Evolutionary conservation across 1,139 yeast species (phyloP).

Genomic region (Kodamaea suecica): DNA sequence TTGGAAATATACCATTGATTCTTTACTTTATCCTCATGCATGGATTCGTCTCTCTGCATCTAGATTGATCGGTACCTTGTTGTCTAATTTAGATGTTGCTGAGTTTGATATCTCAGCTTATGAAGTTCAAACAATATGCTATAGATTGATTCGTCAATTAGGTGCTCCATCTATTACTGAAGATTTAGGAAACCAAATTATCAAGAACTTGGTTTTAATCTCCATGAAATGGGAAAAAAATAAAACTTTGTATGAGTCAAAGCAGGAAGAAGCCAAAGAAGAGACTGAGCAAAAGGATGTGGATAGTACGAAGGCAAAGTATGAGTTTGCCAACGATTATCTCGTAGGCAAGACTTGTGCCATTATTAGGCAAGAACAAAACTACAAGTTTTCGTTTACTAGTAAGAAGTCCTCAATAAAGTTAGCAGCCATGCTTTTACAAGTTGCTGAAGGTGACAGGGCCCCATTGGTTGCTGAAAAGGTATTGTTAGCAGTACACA

Average conservation of each 20-base stretch:
- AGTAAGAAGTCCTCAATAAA: slow-evolving; percentile 70
- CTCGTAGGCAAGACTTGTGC: slow-evolving; percentile 58
- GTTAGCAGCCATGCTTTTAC: slow-evolving; percentile 54
- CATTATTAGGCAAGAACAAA: slow-evolving; percentile 61
- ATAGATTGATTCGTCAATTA: slow-evolving; percentile 70
- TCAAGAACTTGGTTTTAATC: slow-evolving; percentile 64
- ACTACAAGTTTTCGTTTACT: slow-evolving; percentile 46
- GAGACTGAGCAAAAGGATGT: slow-evolving; percentile 10
- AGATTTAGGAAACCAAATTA: slow-evolving; percentile 60
- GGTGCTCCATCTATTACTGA: slow-evolving; percentile 74
- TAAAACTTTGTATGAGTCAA: slow-evolving; percentile 29
- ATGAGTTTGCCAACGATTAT: slow-evolving; percentile 55
- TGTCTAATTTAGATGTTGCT: slow-evolving; percentile 39
- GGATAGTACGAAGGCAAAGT: slow-evolving; percentile 16
- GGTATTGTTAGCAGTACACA: slow-evolving; percentile 59
- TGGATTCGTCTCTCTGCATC: slow-evolving; percentile 81
- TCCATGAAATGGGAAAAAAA: slow-evolving; percentile 61
- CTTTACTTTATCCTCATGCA: slow-evolving; percentile 79
- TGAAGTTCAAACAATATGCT: slow-evolving; percentile 62
- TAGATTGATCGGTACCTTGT: slow-evolving; percentile 55
- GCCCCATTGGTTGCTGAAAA: slow-evolving; percentile 41
- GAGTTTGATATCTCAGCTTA: slow-evolving; percentile 31
- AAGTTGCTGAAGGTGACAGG: slow-evolving; percentile 39
- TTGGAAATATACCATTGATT: slow-evolving; percentile 55
- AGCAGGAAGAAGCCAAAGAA: slow-evolving; percentile 16